Percentiles rank a stretch among this genome's conserved stretches.
Evolutionary conservation across 306 rosid genomes (phyloP).

Genomic region (Malus sieversii): DNA sequence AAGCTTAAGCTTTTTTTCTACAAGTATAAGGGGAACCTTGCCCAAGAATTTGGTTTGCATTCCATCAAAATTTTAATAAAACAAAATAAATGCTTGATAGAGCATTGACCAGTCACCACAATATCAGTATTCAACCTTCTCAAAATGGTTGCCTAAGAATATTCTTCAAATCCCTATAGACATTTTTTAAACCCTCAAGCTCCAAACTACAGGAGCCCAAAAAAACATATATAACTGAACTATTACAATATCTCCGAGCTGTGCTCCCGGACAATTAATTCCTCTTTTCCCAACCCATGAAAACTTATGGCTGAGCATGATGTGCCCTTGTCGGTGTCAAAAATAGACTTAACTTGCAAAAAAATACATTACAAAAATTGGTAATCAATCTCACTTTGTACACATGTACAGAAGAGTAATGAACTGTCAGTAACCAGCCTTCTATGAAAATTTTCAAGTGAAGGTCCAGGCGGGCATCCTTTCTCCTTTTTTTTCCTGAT

Average conservation of each 20-base stretch:
- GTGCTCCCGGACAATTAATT: slow-evolving; percentile 21
- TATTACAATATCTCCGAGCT: slow-evolving; percentile 34
- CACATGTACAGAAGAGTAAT: slow-evolving; percentile 63
- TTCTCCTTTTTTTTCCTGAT: slow-evolving; percentile 13
- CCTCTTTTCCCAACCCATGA: slow-evolving; percentile 40
- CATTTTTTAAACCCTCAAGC: slow-evolving; percentile 25
- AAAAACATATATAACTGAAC: slow-evolving; percentile 30
- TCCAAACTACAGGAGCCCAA: slow-evolving; percentile 51
- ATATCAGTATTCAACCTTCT: slow-evolving; percentile 42
- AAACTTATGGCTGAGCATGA: slow-evolving; percentile 33
- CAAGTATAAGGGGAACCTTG: slow-evolving; percentile 12
- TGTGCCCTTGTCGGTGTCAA: slow-evolving; percentile 44
- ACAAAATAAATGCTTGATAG: slow-evolving; percentile 15
- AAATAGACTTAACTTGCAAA: slow-evolving; percentile 29
- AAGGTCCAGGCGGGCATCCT: slow-evolving; percentile 21
- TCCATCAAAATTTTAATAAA: slow-evolving; percentile 35
- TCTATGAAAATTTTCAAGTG: slow-evolving; percentile 35
- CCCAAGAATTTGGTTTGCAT: slow-evolving; percentile 26
- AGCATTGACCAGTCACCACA: slow-evolving; percentile 26
- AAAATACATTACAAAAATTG: slow-evolving; percentile 44
- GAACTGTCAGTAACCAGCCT: slow-evolving; percentile 25
- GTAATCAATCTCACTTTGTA: slow-evolving; percentile 70
- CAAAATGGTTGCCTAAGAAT: slow-evolving; percentile 48
- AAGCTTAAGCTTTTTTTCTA: neutral
- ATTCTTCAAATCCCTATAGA: slow-evolving; percentile 31